Evolutionary conservation across 2,329 filamentous ascomycete species (phyloP), one percentile per base, ranked within the genome.

Genomic region (Amylocarpus encephaloides): DNA sequence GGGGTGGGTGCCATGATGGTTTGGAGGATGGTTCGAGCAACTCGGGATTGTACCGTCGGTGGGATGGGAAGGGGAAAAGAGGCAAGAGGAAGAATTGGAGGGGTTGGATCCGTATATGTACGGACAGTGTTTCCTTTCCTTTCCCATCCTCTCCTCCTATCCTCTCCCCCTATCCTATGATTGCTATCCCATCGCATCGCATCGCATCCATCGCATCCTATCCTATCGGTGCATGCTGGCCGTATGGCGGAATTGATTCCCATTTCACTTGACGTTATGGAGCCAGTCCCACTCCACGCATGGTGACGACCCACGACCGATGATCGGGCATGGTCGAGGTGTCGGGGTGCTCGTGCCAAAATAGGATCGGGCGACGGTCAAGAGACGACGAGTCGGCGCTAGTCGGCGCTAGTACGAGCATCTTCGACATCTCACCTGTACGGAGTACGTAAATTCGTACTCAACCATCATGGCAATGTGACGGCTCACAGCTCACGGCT

Each of bases 1-100:
- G 16, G 60, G 26, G 60, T 48, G 41, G 61, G 54, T 51, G 62
- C 54, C 62, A 64, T 63, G 43, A 35, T 58, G 51, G 34, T n/a
- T 43, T 39, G 33, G n/a, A n/a, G n/a, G 34, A 16, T 46, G 4
- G 18, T 33, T 22, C 29, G 11, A 48, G 30, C 22, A 26, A 26
- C 40, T 34, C 44, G 34, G 5, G 29, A 15, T 11, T 30, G 12
- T 11, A 39, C 16, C 15, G 13, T 41, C 16, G 6, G 11, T 26
- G 41, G 36, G 47, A 34, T 52, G 45, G 16, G 38, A 56, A 26
- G 4, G 22, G 22, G 7, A 26, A 26, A 26, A 26, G 22, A 7
- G 7, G 22, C 4, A 26, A 26, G 22, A 26, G 4, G 7, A 26
- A 4, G 4, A 26, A 4, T 26, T 26, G 22, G 22, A 26, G 22